A percentile compares a stretch with the other conserved stretches of the same genome.
Conservation (phyloP, 169 alveolate genomes). For the Plasmodium knowlesi region DNA sequence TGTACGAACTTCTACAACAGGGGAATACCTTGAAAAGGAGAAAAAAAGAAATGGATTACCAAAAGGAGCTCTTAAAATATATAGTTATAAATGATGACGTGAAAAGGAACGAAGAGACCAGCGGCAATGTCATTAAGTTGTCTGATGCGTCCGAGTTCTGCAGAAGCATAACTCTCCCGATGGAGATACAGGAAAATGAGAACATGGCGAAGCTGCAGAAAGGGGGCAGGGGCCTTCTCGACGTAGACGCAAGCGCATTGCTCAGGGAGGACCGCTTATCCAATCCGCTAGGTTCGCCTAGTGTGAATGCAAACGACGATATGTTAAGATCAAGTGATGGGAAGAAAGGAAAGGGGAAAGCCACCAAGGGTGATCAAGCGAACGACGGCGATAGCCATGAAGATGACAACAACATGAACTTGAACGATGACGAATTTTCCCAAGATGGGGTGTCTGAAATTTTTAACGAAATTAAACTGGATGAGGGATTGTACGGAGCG, state of each 20-base stretch:
- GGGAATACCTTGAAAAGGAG: conserved; percentile 37
- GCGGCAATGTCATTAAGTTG: conserved; percentile 24
- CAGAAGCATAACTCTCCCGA: conserved; percentile 49
- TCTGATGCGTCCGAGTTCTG: conserved; percentile 70
- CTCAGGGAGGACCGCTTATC: neutral
- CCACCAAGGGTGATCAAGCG: neutral
- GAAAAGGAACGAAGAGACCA: conserved; percentile 11
- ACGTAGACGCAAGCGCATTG: neutral
- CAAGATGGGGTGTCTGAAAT: conserved; percentile 53
- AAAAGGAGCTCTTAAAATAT: conserved; percentile 49
- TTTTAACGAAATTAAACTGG: conserved; percentile 78
- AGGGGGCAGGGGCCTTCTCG: neutral
- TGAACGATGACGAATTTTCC: conserved; percentile 5
- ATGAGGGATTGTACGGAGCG: conserved; percentile 82
- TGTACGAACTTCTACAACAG: conserved; percentile 51
- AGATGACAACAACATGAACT: neutral
- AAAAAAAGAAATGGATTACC: conserved; percentile 55
- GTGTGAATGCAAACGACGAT: neutral
- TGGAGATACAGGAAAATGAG: conserved; percentile 25
- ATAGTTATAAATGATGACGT: conserved; percentile 48
- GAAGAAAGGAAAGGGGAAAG: neutral
- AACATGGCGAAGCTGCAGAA: conserved; percentile 6
- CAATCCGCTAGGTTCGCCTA: neutral
- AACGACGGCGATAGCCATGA: neutral
- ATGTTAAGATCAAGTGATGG: neutral